Evolutionary conservation across 352 stramenopile genomes (phyloP).

Genomic region (Halophytophthora polymorphica): DNA sequence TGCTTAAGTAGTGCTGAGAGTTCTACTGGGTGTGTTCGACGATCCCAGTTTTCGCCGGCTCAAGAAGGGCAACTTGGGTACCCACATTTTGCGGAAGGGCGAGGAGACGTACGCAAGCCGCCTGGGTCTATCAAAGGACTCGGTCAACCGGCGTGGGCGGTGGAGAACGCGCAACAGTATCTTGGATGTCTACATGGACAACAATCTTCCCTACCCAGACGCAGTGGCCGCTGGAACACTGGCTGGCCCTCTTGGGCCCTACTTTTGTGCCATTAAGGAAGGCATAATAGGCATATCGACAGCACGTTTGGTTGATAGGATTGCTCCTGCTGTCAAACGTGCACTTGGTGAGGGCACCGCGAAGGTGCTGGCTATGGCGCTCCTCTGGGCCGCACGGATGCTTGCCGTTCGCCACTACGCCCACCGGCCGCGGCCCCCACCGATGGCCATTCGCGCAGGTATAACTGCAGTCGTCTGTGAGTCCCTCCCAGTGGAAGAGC

Average conservation of each 20-base stretch:
- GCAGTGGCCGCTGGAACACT: slow-evolving; percentile 5
- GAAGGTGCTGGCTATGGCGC: background rate
- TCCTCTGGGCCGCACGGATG: slow-evolving; percentile 6
- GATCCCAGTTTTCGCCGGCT: slow-evolving; percentile 2
- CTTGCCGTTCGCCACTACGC: too few species aligned
- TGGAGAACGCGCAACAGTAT: slow-evolving; percentile 12
- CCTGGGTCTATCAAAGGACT: slow-evolving; percentile 9
- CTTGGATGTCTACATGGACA: slow-evolving; percentile 11
- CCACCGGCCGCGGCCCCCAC: too few species aligned
- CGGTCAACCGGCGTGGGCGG: slow-evolving; percentile 8
- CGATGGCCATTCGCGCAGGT: too few species aligned
- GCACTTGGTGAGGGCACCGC: slow-evolving; percentile 2
- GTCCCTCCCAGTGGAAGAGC: too few species aligned
- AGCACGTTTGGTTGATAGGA: slow-evolving; percentile 4
- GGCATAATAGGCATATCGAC: background rate
- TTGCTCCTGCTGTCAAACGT: slow-evolving; percentile 3
- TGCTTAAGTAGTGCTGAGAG: slow-evolving; percentile 9
- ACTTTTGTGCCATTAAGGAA: slow-evolving; percentile 12
- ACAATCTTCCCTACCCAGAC: slow-evolving; percentile 8
- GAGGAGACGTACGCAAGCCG: slow-evolving; percentile 9
- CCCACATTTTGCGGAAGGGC: slow-evolving; percentile 11
- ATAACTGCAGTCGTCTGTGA: too few species aligned
- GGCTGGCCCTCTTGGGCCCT: slow-evolving; percentile 7
- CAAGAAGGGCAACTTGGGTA: slow-evolving; percentile 6
- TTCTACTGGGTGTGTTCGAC: slow-evolving; percentile 9